phyloP scores from a whole-genome alignment of 768 basidiomycete genomes.

The Russula vinacea region DNA sequence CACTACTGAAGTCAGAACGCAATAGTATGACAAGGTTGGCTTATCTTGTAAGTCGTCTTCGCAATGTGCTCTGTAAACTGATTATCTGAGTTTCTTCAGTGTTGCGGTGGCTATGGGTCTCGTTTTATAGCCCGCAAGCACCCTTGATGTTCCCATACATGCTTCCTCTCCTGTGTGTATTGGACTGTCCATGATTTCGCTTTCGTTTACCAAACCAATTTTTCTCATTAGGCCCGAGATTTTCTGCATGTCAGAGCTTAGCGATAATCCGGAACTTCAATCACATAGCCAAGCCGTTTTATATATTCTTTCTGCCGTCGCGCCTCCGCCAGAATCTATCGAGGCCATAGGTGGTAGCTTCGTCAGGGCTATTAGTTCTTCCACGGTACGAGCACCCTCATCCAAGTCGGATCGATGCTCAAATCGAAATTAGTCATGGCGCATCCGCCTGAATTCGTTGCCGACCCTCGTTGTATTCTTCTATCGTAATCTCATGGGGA shows the following conservation, averaged over 20 bases:
- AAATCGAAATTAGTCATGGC: slow-evolving; percentile 67
- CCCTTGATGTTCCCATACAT: slow-evolving; percentile 74
- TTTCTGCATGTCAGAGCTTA: slow-evolving; percentile 85
- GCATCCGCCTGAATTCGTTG: slow-evolving; percentile 80
- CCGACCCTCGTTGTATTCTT: slow-evolving; percentile 90
- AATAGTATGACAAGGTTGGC: slow-evolving; percentile 82
- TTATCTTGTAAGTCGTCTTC: slow-evolving; percentile 58
- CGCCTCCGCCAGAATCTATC: slow-evolving; percentile 66
- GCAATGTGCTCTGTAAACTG: slow-evolving; percentile 10
- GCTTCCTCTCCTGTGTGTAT: slow-evolving; percentile 68
- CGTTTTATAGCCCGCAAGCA: slow-evolving; percentile 71
- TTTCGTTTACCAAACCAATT: slow-evolving; percentile 19
- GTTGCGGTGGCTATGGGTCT: slow-evolving; percentile 75
- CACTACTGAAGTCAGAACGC: slow-evolving; percentile 18
- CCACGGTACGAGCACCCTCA: slow-evolving; percentile 50
- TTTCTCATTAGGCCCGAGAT: slow-evolving; percentile 66
- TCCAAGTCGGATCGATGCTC: slow-evolving; percentile 16
- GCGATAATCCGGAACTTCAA: slow-evolving; percentile 80
- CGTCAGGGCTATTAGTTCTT: slow-evolving; percentile 70
- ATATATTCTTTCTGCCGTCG: slow-evolving; percentile 77
- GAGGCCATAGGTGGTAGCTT: slow-evolving; percentile 59
- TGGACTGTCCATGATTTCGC: slow-evolving; percentile 3
- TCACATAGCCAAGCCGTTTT: slow-evolving; percentile 75
- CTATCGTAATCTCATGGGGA: slow-evolving; percentile 80
- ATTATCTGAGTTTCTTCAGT: slow-evolving; percentile 43